Percentiles rank a stretch among this genome's conserved stretches.
Evolutionary conservation across 23 red algal genomes (phyloP).

Genomic region (Gracilaria gracilis): DNA sequence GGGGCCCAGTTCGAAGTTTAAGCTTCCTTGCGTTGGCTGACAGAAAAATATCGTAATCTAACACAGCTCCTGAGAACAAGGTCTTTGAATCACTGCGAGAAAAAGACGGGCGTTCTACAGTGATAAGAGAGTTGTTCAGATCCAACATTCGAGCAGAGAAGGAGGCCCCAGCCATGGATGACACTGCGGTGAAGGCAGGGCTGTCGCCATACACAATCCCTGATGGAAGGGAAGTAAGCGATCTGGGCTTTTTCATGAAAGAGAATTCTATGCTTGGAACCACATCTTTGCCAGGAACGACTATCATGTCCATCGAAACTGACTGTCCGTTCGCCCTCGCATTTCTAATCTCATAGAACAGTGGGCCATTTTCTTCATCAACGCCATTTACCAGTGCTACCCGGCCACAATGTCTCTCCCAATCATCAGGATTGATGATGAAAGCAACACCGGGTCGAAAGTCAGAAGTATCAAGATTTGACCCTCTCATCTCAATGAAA

Average conservation of each 20-base stretch:
- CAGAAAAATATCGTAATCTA: background rate
- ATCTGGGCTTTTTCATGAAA: background rate
- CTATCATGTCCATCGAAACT: background rate
- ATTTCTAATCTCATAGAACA: conserved; percentile 21
- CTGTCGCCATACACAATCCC: background rate
- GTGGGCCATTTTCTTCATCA: background rate
- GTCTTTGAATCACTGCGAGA: no score
- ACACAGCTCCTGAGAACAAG: background rate
- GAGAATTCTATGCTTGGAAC: background rate
- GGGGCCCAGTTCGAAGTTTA: background rate
- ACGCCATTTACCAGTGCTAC: background rate
- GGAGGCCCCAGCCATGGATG: background rate
- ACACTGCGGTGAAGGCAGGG: background rate
- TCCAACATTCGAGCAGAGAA: background rate
- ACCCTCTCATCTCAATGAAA: background rate
- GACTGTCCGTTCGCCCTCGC: background rate
- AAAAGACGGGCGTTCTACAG: no score
- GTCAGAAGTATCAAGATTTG: background rate
- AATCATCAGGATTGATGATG: conserved; percentile 10
- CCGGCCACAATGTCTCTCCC: conserved; percentile 23
- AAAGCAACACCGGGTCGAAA: background rate
- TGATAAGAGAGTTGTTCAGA: background rate
- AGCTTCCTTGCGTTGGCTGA: background rate
- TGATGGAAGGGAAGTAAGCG: background rate
- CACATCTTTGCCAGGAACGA: background rate